These are phyloP conservation scores for Thermothielavioides terrestris DNA, from an alignment of 495 filamentous ascomycete genomes.

Conservation along the genomic window DNA sequence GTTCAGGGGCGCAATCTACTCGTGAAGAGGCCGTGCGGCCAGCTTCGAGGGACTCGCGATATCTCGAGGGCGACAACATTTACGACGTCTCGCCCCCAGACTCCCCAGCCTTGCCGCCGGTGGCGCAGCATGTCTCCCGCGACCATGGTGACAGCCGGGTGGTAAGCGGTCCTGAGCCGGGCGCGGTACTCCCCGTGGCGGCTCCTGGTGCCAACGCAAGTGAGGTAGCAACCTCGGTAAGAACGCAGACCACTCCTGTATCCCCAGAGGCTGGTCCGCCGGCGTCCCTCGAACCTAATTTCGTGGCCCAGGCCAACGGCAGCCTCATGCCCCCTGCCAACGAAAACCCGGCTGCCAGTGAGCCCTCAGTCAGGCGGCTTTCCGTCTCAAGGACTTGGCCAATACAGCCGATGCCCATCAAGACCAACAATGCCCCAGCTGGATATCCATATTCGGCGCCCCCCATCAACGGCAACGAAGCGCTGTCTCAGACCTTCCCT, in stretches of 20 bases:
- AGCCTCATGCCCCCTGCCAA: conserved; percentile 4
- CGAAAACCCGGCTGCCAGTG: background rate
- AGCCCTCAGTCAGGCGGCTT: conserved; percentile 24
- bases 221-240: background rate
- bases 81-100: conserved; percentile 50
- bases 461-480: conserved; percentile 20
- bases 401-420: conserved; percentile 18
- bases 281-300: conserved; percentile 18
- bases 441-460: conserved; percentile 40
- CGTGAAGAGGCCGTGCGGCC: conserved; percentile 8
- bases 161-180: conserved; percentile 11
- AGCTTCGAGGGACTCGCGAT: conserved; percentile 17
- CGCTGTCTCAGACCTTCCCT: conserved; percentile 25
- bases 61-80: conserved; percentile 35
- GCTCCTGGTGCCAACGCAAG: background rate
- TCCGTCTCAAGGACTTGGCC: conserved; percentile 41
- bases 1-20: conserved; percentile 5
- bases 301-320: conserved; percentile 19
- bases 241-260: conserved; percentile 7
- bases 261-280: conserved; percentile 6
- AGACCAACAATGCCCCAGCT: conserved; percentile 6
- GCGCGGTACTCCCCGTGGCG: background rate
- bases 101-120: conserved; percentile 26
- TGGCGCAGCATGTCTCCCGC: conserved; percentile 9
- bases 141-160: conserved; percentile 12